Evolutionary conservation across 257 asterid genomes (phyloP).

Genomic region (Lycium ferocissimum): DNA sequence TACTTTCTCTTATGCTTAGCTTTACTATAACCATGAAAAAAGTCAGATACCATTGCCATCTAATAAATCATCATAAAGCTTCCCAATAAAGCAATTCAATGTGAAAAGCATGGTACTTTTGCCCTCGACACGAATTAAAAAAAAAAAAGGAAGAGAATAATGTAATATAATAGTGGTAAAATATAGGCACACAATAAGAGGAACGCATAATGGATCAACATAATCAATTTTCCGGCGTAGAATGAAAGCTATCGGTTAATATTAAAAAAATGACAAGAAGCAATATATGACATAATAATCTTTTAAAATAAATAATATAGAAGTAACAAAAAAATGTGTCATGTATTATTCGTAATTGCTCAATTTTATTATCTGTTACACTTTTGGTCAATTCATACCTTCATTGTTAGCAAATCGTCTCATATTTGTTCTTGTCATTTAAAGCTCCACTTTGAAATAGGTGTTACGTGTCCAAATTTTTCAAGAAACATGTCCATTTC

Average conservation of each 20-base stretch:
- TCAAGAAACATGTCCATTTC: no score
- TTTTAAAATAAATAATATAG: neutral
- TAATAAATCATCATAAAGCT: neutral
- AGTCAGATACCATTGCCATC: constrained; percentile 15
- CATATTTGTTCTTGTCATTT: neutral
- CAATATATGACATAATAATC: neutral
- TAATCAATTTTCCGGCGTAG: neutral
- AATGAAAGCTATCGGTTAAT: neutral
- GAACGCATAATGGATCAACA: neutral
- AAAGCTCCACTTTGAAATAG: neutral
- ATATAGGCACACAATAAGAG: neutral
- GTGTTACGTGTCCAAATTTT: no score
- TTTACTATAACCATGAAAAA: neutral
- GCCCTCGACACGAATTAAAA: neutral
- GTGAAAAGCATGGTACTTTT: neutral
- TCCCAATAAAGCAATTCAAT: neutral
- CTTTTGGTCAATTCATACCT: no score
- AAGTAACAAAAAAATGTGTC: neutral
- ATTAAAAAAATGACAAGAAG: neutral
- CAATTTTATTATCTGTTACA: neutral
- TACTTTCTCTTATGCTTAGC: neutral
- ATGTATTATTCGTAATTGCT: neutral
- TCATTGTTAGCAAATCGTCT: neutral
- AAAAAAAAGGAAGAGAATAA: neutral
- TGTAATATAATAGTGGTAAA: neutral